Conservation (phyloP, 176 grass and related monocot genomes). For the Bromus sterilis region DNA sequence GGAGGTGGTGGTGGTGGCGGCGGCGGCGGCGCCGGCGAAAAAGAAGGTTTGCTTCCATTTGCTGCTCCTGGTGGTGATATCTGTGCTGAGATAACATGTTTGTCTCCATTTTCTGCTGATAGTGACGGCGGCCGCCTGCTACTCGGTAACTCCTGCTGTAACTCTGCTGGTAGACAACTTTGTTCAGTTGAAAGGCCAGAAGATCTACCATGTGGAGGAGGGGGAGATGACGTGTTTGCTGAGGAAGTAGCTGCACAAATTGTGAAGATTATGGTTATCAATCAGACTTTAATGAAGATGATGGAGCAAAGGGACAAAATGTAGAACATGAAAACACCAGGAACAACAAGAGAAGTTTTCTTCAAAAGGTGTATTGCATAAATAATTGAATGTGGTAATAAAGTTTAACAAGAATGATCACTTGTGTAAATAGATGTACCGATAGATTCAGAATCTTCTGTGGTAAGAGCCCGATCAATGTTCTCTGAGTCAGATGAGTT, state of each 20-base stretch:
- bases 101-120: neutral
- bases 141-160: constrained; percentile 5
- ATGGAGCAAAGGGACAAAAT: neutral
- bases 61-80: neutral
- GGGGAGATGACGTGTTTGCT: constrained; percentile 1
- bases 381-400: neutral
- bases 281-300: constrained; percentile 18
- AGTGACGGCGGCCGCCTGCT: neutral
- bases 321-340: neutral
- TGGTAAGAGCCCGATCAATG: constrained; percentile 23
- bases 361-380: constrained; percentile 18
- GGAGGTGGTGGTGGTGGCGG: neutral
- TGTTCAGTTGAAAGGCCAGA: constrained; percentile 17
- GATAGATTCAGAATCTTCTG: constrained; percentile 58
- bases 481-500: constrained; percentile 48
- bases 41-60: constrained; percentile 11
- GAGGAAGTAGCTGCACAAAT: constrained; percentile 20
- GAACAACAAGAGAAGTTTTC: constrained; percentile 16
- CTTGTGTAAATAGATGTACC: constrained; percentile 33
- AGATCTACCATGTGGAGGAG: neutral
- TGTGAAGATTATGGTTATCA: constrained; percentile 16
- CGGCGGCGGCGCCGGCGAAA: neutral
- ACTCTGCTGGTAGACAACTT: neutral
- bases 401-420: neutral
- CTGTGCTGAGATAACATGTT: neutral